Evolutionary conservation across 2,329 filamentous ascomycete genomes (phyloP), one percentile per base, ranked within the genome.

Genomic region (Beauveria pseudobassiana): DNA sequence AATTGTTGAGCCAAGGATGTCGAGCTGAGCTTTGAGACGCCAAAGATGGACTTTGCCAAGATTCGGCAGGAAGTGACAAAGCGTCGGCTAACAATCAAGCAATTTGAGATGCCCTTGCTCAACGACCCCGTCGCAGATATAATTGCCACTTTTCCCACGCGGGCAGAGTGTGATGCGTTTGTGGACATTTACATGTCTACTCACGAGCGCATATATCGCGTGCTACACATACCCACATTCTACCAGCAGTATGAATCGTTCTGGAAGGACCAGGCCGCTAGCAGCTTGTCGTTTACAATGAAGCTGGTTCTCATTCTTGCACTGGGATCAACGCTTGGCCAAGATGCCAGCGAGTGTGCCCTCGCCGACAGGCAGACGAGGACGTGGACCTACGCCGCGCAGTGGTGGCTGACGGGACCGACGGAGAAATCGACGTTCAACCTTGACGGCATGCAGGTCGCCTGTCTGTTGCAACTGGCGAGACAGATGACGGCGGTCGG

Each of bases 401-500:
- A 62, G 38, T 62, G 60, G 60, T 57, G 60, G 52, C 46, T 62
- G n/a, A 57, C 43, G 14, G 52, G 52, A 3, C 60, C 53, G 28
- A 34, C 34, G 1, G 52, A 52, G 20, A 62, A 57, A 34, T 22
- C 38, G 5, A 50, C 60, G 6, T 56, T 50, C 38, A 52, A 28
- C 22, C 52, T 62, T 12, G 53, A 62, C 9, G 51, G 46, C 8
- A n/a, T 62, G 16, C 60, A 62, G 42, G 30, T 62, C 1, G 60
- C 60, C 5, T 56, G 51, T 14, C 38, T 62, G 8, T 26, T 62
- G 12, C 60, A 62, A 38, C 14, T 62, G 7, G 52, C 46, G 9
- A 45, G 60, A 12, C 60, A 62, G n/a, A 57, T 62, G 60, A 62
- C 60, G 40, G 34, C 30, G 2, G 34, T 62, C 14, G 60, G 60